These are phyloP conservation scores for Dryas octopetala DNA, from an alignment of 306 rosid species.

Conservation along the genomic window DNA sequence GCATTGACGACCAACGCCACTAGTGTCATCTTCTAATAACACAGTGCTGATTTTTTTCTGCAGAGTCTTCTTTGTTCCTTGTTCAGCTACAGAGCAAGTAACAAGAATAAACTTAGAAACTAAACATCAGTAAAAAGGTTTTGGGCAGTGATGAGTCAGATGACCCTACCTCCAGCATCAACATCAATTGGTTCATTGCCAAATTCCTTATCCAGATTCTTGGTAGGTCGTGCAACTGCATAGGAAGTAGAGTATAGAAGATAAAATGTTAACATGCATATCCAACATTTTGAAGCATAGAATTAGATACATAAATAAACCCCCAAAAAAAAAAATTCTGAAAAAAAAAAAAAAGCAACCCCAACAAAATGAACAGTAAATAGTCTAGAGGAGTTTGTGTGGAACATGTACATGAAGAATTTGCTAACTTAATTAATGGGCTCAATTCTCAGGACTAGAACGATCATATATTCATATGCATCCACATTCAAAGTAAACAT, in stretches of 20 bases:
- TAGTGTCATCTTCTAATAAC: conserved; percentile 25
- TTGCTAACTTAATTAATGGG: background rate
- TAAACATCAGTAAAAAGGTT: background rate
- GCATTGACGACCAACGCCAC: conserved; percentile 10
- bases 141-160: conserved; percentile 17
- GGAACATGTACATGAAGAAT: background rate
- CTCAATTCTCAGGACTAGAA: no score
- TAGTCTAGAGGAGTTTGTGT: no score
- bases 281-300: background rate
- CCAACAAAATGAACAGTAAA: no score
- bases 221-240: conserved; percentile 34
- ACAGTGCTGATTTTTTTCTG: conserved; percentile 18
- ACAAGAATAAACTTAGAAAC: conserved; percentile 16
- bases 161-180: conserved; percentile 39
- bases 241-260: background rate
- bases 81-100: conserved; percentile 16
- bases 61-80: conserved; percentile 16
- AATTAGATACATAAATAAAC: no score
- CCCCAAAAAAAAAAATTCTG: no score
- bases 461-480: no score
- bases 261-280: background rate
- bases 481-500: no score
- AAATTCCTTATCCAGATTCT: conserved; percentile 11
- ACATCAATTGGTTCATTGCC: conserved; percentile 39
- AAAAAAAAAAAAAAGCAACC: no score